Percentiles rank a stretch among this genome's conserved stretches.
Evolutionary conservation across 495 filamentous ascomycete species (phyloP).

Genomic region (Lasiosphaeria miniovina): DNA sequence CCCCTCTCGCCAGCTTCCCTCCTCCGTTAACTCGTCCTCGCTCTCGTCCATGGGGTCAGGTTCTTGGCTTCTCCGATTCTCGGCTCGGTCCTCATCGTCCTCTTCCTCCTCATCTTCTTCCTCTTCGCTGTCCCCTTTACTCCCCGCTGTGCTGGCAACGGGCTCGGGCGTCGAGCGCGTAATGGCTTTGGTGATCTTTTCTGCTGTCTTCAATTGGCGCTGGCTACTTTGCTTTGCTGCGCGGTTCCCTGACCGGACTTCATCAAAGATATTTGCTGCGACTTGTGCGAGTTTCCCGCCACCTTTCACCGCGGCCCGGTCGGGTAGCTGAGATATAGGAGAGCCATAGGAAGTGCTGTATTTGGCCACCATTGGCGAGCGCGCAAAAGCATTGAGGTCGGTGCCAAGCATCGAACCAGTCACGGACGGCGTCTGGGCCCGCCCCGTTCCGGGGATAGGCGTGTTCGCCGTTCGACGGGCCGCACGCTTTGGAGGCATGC

Average conservation of each 20-base stretch:
- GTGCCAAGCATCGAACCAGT: neutral
- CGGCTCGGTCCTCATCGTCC: no score
- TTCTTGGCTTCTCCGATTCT: no score
- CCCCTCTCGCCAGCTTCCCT: neutral
- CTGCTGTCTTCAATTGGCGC: no score
- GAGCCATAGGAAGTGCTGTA: slow-evolving; percentile 35
- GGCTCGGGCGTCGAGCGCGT: no score
- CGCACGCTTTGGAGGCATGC: slow-evolving; percentile 24
- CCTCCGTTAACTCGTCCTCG: neutral
- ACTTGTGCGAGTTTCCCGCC: slow-evolving; percentile 17
- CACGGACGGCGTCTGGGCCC: neutral
- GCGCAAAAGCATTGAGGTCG: neutral
- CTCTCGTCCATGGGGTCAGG: no score
- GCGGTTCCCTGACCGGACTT: neutral
- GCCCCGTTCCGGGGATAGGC: neutral
- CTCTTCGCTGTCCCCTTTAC: no score
- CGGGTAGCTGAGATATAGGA: slow-evolving; percentile 23
- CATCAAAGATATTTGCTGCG: slow-evolving; percentile 19
- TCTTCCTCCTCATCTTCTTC: no score
- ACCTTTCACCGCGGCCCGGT: slow-evolving; percentile 10
- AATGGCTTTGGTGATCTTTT: no score
- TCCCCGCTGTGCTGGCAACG: no score
- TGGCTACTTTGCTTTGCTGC: no score
- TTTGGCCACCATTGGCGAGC: slow-evolving; percentile 22
- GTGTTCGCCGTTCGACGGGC: slow-evolving; percentile 7